These are phyloP conservation scores for Trichomonas gallinae DNA, from an alignment of 208 protist species.

Conservation along the genomic window DNA sequence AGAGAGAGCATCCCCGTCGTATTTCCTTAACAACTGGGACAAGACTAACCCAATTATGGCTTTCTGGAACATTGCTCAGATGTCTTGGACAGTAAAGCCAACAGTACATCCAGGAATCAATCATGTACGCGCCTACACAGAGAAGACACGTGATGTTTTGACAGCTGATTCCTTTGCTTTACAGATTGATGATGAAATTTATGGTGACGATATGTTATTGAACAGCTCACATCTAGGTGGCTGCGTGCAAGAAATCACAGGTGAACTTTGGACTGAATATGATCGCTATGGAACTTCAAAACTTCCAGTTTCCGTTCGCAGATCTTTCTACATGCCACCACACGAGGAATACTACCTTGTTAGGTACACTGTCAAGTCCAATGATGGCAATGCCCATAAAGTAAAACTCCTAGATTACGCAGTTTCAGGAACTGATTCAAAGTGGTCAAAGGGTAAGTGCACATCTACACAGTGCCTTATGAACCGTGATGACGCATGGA, in stretches of 20 bases:
- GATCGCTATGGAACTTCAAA: not conserved
- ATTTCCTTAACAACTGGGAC: not conserved
- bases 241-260: not conserved
- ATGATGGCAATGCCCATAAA: not conserved
- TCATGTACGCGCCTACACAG: not conserved
- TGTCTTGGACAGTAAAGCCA: not conserved
- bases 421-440: not conserved
- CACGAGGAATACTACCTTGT: not conserved
- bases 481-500: not conserved
- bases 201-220: not conserved
- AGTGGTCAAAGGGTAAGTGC: not conserved
- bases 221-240: not conserved
- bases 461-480: not conserved
- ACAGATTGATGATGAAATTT: not conserved
- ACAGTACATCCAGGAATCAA: not conserved
- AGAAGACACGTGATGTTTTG: not conserved
- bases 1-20: not conserved
- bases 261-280: conserved; percentile 1
- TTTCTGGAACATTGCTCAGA: not conserved
- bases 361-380: not conserved
- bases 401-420: not conserved
- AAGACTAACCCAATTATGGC: not conserved
- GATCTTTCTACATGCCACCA: not conserved
- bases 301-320: not conserved
- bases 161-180: not conserved